Evolutionary conservation across 2,329 filamentous ascomycete genomes (phyloP).

Genomic region (Pseudocercospora pini-densiflorae): DNA sequence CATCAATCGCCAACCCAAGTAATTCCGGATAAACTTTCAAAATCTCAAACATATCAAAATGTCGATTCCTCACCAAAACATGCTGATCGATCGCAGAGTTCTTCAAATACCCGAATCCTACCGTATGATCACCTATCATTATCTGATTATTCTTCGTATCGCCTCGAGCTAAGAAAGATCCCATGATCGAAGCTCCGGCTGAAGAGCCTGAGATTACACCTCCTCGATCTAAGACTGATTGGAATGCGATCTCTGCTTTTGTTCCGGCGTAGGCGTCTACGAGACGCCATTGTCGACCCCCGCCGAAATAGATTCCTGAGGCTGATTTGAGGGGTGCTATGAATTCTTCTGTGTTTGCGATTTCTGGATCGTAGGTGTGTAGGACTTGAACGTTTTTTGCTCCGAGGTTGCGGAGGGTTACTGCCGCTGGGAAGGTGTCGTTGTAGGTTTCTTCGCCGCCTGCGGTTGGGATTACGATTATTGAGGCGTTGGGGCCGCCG

Average conservation of each 20-base stretch:
- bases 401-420: constrained; percentile 24
- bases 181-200: constrained; percentile 31
- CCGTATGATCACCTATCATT: constrained; percentile 30
- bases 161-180: constrained; percentile 29
- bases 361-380: constrained; percentile 29
- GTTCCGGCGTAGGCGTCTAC: constrained; percentile 32
- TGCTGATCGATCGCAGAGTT: constrained; percentile 32
- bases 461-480: constrained; percentile 30
- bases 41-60: constrained; percentile 30
- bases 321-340: constrained; percentile 26
- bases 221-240: constrained; percentile 28
- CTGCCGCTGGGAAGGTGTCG: constrained; percentile 25
- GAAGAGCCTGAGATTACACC: constrained; percentile 29
- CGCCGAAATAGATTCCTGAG: constrained; percentile 30
- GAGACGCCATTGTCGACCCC: constrained; percentile 32
- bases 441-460: constrained; percentile 29
- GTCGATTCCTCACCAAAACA: constrained; percentile 30
- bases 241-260: constrained; percentile 26
- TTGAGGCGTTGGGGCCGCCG: constrained; percentile 23
- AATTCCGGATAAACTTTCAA: constrained; percentile 25
- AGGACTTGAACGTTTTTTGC: constrained; percentile 29
- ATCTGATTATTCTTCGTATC: constrained; percentile 30
- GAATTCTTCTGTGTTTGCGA: constrained; percentile 30
- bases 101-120: constrained; percentile 31
- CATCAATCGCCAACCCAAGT: constrained; percentile 28